Evolutionary conservation across 2,329 filamentous ascomycete species (phyloP).

Genomic region (Tolypocladium ophioglossoides): DNA sequence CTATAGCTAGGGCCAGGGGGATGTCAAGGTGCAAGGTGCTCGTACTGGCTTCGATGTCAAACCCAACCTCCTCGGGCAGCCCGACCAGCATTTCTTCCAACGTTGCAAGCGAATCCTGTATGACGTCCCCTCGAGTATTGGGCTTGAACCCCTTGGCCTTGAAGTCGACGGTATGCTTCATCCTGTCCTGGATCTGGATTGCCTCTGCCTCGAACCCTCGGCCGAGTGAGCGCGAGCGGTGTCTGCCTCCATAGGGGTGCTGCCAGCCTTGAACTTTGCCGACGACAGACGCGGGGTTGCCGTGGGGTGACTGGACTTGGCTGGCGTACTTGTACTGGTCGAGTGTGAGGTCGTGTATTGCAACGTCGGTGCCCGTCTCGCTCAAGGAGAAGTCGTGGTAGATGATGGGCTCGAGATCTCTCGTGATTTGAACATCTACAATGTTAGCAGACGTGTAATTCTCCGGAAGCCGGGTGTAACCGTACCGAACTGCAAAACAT

Average conservation of each 20-base stretch:
- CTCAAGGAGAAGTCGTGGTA: slow-evolving; percentile 31
- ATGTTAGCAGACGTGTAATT: too few relatives aligned
- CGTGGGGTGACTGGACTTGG: slow-evolving; percentile 11
- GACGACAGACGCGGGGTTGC: too few relatives aligned
- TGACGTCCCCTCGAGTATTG: slow-evolving; percentile 26
- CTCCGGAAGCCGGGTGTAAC: too few relatives aligned
- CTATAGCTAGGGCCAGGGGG: too few relatives aligned
- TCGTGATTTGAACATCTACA: too few relatives aligned
- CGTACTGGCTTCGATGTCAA: too few relatives aligned
- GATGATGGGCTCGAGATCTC: slow-evolving; percentile 19
- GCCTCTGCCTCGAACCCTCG: background rate
- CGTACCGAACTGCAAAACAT: too few relatives aligned
- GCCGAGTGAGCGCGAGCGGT: too few relatives aligned
- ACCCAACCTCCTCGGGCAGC: too few relatives aligned
- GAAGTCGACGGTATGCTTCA: slow-evolving; percentile 28
- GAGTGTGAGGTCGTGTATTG: slow-evolving; percentile 26
- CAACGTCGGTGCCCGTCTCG: slow-evolving; percentile 28
- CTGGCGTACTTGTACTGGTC: slow-evolving; percentile 25
- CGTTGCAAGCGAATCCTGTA: slow-evolving; percentile 26
- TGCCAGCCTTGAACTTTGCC: too few relatives aligned
- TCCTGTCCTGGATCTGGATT: slow-evolving; percentile 15
- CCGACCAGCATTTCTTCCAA: slow-evolving; percentile 16
- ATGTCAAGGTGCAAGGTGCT: too few relatives aligned
- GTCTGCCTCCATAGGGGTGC: too few relatives aligned
- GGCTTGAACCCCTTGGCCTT: slow-evolving; percentile 26